Conservation (phyloP, 2,329 filamentous ascomycete species). For the Penicillium sp. region DNA sequence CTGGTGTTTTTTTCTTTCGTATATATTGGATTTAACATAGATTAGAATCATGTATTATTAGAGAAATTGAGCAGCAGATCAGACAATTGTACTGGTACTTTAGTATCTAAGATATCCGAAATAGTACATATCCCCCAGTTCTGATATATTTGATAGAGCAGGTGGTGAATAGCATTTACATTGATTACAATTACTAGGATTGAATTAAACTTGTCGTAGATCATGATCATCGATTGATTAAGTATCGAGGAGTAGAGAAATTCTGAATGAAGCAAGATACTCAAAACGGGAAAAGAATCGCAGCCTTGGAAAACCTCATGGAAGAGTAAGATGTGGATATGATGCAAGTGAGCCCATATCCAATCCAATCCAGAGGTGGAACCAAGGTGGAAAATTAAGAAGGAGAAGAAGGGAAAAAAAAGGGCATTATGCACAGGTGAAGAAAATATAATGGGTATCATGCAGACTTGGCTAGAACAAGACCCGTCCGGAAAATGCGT, state of each 20-base stretch:
- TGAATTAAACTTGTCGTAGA: neutral
- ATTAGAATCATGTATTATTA: neutral
- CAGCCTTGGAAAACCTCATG: neutral
- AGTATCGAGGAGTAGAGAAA: neutral
- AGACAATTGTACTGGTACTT: neutral
- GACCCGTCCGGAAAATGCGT: slow-evolving; percentile 1
- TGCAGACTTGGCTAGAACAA: slow-evolving; percentile 5
- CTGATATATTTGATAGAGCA: neutral
- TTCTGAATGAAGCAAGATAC: neutral
- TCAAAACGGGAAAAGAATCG: neutral
- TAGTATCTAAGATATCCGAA: neutral
- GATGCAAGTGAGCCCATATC: neutral
- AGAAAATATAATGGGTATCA: slow-evolving; percentile 8
- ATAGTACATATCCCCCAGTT: neutral
- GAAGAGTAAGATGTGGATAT: neutral
- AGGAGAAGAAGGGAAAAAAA: neutral
- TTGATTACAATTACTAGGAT: neutral
- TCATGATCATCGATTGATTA: neutral
- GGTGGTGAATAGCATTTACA: neutral
- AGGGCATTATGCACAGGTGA: neutral
- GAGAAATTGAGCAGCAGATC: neutral
- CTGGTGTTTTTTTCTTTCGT: neutral
- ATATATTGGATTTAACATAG: no score
- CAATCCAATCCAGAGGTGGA: neutral
- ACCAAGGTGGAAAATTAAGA: neutral